These are phyloP conservation scores for Verbena officinalis DNA, from an alignment of 257 asterid genomes.

Conservation along the genomic window DNA sequence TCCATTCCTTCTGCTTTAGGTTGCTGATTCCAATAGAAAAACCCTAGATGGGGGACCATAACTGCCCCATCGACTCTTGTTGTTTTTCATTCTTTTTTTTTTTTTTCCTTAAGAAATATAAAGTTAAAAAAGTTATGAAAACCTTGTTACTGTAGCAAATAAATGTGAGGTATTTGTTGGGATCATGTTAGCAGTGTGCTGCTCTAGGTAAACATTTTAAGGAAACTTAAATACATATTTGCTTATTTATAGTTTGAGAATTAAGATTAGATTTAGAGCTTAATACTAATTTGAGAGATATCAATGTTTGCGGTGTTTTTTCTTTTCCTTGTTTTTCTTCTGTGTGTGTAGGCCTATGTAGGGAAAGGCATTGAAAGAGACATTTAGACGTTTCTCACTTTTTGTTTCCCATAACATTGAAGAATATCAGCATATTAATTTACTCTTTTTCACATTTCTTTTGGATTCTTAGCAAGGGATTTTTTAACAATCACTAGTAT, in stretches of 20 bases:
- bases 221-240: no score
- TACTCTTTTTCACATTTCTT: background rate
- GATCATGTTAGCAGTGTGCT: slow-evolving; percentile 9
- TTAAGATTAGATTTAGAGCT: no score
- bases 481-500: slow-evolving; percentile 22
- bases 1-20: slow-evolving; percentile 28
- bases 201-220: background rate
- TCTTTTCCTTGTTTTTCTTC: background rate
- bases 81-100: background rate
- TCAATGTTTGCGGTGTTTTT: background rate
- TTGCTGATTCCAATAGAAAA: slow-evolving; percentile 43
- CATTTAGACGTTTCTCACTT: slow-evolving; percentile 6
- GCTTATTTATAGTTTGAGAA: no score
- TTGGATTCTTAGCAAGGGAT: background rate
- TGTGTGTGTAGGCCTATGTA: slow-evolving; percentile 22
- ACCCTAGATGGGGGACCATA: slow-evolving; percentile 55
- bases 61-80: slow-evolving; percentile 33
- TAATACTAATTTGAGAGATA: no score
- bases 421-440: background rate
- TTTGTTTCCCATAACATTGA: background rate
- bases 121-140: background rate
- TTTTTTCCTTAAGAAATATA: background rate
- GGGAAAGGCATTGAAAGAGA: slow-evolving; percentile 41
- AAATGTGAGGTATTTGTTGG: background rate
- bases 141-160: background rate